phyloP scores from a whole-genome alignment of 495 filamentous ascomycete genomes.

The Mytilinidion resinicola region DNA sequence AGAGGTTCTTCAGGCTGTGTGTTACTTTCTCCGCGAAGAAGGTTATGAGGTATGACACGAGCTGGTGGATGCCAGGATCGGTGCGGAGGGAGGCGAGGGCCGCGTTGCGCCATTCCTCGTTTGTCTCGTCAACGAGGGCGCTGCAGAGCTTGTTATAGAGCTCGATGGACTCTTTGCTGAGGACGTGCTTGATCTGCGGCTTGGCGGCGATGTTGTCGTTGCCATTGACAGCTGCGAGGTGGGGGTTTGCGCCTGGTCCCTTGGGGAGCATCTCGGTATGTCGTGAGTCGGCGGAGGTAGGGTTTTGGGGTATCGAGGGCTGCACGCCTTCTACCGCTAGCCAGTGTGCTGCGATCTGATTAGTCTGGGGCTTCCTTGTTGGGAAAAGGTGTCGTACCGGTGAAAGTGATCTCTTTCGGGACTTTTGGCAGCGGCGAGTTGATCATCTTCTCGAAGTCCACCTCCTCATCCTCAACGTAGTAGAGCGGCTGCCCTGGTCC shows the following conservation, averaged over 20 bases:
- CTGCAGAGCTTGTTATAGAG: constrained; percentile 92
- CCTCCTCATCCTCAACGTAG: constrained; percentile 97
- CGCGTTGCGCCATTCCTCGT: constrained; percentile 77
- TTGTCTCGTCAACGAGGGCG: constrained; percentile 76
- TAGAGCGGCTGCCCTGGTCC: constrained; percentile 93
- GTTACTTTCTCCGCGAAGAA: constrained; percentile 94
- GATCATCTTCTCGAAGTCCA: constrained; percentile 97
- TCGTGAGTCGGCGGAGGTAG: constrained; percentile 71
- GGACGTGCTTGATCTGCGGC: constrained; percentile 86
- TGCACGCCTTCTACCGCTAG: constrained; percentile 93
- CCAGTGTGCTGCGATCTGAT: constrained; percentile 68
- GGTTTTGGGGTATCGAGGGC: constrained; percentile 92
- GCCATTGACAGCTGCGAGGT: constrained; percentile 73
- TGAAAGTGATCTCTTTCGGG: constrained; percentile 86
- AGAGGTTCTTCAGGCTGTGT: constrained; percentile 77
- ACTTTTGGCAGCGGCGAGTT: constrained; percentile 93
- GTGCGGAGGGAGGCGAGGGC: constrained; percentile 73
- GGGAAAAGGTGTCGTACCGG: constrained; percentile 48
- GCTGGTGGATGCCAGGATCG: constrained; percentile 88
- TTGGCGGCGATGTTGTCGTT: constrained; percentile 76
- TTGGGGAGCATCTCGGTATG: constrained; percentile 81
- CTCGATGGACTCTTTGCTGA: constrained; percentile 91
- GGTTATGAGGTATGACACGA: constrained; percentile 90
- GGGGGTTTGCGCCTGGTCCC: constrained; percentile 76
- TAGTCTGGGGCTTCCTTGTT: constrained; percentile 12